Evolutionary conservation across 1,284 basidiomycete species (phyloP), one percentile per base, ranked within the genome.

Genomic region (Microbotryum violaceum): DNA sequence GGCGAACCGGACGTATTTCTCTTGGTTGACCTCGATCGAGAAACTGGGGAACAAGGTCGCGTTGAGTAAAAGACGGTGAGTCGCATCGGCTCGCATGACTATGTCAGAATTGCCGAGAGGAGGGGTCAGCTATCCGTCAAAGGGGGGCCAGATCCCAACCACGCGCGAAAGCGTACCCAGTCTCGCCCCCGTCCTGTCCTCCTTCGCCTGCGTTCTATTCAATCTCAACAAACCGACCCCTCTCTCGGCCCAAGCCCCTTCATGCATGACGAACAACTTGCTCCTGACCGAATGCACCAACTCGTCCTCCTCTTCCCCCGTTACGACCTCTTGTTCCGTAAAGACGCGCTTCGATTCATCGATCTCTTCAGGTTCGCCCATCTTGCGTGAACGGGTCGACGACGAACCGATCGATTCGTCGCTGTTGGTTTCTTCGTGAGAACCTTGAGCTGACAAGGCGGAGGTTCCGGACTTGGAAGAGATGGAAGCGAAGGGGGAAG

Each of bases 21-120:
- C 68, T 51, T 69, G 65, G 33, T 56, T 58, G 48, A 71, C 56
- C 10, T 67, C 65, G 59, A 71, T 67, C 21, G 55, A 57, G 62
- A 72, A 71, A 42, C 63, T 63, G 25, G 61, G 45, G 63, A 72
- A 72, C 18, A 72, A 59, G 7, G 64, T 57, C 27, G 70, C 64
- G 55, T 72, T 72, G 49, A 72, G 67, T 23, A 72, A 58, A 2
- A 72, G 57, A 21, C 71, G 66, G 49, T 71, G 71, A 10, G 70
- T 70, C 4, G 70, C 70, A 44, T 71, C 71, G 21, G 70, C 67
- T 31, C 71, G 65, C 71, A 72, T 72, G 42, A 72, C 70, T 70
- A 51, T 37, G 16, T 31, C 8, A 31, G 8, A 7, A 31, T 31
- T 31, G 31, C 7, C 31, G 27, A 14, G 44, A 46, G 4, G 14